Evolutionary conservation across 2,329 filamentous ascomycete genomes (phyloP).

Genomic region (Lomentospora prolificans): DNA sequence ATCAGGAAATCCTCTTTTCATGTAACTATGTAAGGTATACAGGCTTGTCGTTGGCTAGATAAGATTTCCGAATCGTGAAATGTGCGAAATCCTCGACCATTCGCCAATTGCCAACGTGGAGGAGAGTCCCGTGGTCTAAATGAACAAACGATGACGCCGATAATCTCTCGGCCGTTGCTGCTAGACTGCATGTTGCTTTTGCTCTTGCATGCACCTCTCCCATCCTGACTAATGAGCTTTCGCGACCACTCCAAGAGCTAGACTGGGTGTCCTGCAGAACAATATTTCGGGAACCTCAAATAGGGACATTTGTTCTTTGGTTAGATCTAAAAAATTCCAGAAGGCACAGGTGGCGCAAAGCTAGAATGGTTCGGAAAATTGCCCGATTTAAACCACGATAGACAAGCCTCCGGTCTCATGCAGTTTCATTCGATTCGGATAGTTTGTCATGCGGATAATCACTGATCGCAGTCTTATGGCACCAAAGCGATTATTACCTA

Average conservation of each 20-base stretch:
- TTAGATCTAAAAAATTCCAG: too few species aligned
- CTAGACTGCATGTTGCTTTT: neutral
- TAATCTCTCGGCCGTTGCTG: neutral
- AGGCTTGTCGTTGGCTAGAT: neutral
- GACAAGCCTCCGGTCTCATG: neutral
- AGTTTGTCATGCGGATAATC: conserved; percentile 2
- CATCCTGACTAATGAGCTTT: neutral
- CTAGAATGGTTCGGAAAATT: neutral
- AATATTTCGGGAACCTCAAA: too few species aligned
- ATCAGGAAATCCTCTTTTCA: neutral
- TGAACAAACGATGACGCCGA: neutral
- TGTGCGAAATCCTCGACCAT: neutral
- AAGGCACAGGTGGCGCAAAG: neutral
- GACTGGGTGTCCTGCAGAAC: too few species aligned
- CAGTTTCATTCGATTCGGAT: neutral
- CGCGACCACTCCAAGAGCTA: too few species aligned
- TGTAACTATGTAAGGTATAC: neutral
- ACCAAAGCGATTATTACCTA: neutral
- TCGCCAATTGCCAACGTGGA: neutral
- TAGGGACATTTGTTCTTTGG: too few species aligned
- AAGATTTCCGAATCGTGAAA: neutral
- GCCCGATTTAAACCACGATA: neutral
- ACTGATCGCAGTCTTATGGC: neutral
- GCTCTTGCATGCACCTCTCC: neutral
- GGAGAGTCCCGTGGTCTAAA: neutral